Evolutionary conservation across 2,329 filamentous ascomycete species (phyloP).

Genomic region (Penicillium sp.): DNA sequence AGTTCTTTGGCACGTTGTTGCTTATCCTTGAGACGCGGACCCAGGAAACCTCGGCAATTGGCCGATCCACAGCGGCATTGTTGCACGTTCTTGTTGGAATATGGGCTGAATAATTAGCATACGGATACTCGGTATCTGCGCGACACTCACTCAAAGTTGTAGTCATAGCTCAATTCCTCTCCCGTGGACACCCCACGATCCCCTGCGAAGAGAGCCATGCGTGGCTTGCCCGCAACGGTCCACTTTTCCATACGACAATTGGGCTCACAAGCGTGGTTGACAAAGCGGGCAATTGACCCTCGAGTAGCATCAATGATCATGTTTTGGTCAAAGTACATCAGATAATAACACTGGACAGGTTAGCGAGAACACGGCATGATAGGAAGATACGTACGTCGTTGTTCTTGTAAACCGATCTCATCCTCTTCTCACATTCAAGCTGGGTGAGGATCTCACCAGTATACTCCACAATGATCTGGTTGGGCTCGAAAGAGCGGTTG

Average conservation of each 20-base stretch:
- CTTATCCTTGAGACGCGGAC: slow-evolving; percentile 56
- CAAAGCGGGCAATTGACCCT: slow-evolving; percentile 93
- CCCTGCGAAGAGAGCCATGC: slow-evolving; percentile 95
- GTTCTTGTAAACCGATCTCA: slow-evolving; percentile 91
- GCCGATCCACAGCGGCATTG: slow-evolving; percentile 63
- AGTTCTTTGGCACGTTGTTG: slow-evolving; percentile 35
- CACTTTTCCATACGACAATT: slow-evolving; percentile 99
- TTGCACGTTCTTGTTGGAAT: slow-evolving; percentile 64
- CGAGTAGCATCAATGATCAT: slow-evolving; percentile 98
- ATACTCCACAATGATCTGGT: slow-evolving; percentile 98
- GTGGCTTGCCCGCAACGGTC: slow-evolving; percentile 88
- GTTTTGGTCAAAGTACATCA: slow-evolving; percentile 98
- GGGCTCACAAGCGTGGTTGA: slow-evolving; percentile 95
- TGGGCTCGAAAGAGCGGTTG: slow-evolving; percentile 80
- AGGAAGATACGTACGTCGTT: slow-evolving; percentile 68
- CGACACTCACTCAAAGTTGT: slow-evolving; percentile 65
- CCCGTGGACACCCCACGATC: slow-evolving; percentile 88
- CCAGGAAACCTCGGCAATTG: slow-evolving; percentile 63
- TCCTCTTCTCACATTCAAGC: slow-evolving; percentile 86
- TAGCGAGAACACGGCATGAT: slow-evolving; percentile 12
- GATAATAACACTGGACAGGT: slow-evolving; percentile 77
- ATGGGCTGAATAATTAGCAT: slow-evolving; percentile 45
- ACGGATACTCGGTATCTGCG: background rate
- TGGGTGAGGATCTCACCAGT: slow-evolving; percentile 97
- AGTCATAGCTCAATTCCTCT: slow-evolving; percentile 94